A percentile compares a stretch with the other conserved stretches of the same genome.
Evolutionary conservation across 768 basidiomycete genomes (phyloP).

Genomic region (Xerocomellus amylosporus): DNA sequence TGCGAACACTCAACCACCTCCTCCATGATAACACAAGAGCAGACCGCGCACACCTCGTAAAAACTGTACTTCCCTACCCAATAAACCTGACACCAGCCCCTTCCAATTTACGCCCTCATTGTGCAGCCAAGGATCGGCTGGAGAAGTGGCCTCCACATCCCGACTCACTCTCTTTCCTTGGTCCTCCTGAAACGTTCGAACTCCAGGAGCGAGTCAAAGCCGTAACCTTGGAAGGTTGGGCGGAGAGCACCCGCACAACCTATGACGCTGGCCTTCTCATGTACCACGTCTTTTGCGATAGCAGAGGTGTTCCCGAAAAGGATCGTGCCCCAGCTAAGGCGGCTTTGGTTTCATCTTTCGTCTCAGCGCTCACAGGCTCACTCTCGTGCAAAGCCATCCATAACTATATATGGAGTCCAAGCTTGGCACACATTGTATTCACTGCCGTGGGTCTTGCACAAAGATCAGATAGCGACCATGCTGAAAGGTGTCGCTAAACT

Average conservation of each 20-base stretch:
- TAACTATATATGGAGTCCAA: neutral
- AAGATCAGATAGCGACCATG: too few species aligned
- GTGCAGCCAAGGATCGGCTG: neutral
- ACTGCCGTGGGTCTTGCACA: too few species aligned
- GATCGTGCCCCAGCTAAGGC: neutral
- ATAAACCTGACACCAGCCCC: neutral
- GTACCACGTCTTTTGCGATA: neutral
- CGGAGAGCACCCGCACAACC: neutral
- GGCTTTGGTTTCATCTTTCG: too few species aligned
- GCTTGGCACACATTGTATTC: neutral
- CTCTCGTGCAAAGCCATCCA: neutral
- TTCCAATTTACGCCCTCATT: conserved; percentile 3
- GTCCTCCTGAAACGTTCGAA: neutral
- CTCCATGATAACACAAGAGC: too few species aligned
- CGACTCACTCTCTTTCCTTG: accelerated
- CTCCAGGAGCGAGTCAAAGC: neutral
- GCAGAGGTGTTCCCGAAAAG: neutral
- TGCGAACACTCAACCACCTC: too few species aligned
- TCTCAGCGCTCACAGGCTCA: neutral
- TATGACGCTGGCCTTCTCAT: too few species aligned
- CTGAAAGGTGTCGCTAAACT: too few species aligned
- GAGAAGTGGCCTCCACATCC: neutral
- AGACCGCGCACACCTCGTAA: too few species aligned
- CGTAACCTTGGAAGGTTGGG: neutral
- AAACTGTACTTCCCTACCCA: neutral